These are phyloP conservation scores for Afroboletus lepidellus DNA, from an alignment of 1,284 basidiomycete species.

Conservation along the genomic window DNA sequence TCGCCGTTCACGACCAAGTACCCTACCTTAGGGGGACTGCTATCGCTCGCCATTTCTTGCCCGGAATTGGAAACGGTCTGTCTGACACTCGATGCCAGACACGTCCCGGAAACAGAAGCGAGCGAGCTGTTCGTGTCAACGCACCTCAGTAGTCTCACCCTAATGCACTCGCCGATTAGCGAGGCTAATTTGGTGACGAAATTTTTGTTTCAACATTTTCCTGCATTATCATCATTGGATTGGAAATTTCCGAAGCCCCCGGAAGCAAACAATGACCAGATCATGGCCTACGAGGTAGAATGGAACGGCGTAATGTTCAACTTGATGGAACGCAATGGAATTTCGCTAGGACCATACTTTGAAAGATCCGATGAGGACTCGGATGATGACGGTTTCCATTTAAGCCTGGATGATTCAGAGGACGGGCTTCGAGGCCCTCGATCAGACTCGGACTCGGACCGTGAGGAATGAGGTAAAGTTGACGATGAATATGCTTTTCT, in stretches of 20 bases:
- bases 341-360: not conserved
- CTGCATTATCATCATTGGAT: conserved; percentile 5
- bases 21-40: conserved; percentile 10
- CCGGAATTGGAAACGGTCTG: conserved; percentile 3
- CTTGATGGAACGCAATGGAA: not conserved
- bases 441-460: not conserved
- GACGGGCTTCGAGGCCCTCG: not conserved
- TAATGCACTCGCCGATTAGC: conserved; percentile 16
- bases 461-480: too few relatives aligned
- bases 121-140: not conserved
- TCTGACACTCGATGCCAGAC: conserved; percentile 14
- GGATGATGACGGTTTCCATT: too few relatives aligned
- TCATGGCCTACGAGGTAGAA: not conserved
- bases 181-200: conserved; percentile 12
- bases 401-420: too few relatives aligned
- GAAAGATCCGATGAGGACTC: not conserved
- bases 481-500: too few relatives aligned
- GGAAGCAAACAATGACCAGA: not conserved
- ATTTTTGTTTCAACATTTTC: conserved; percentile 15
- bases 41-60: conserved; percentile 10
- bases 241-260: not conserved
- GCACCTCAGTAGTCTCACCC: conserved; percentile 1
- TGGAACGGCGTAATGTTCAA: conserved; percentile 4
- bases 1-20: conserved; percentile 13
- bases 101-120: conserved; percentile 7